Evolutionary conservation across 2,329 filamentous ascomycete genomes (phyloP).

Genomic region (Ophiocordyceps unilateralis): DNA sequence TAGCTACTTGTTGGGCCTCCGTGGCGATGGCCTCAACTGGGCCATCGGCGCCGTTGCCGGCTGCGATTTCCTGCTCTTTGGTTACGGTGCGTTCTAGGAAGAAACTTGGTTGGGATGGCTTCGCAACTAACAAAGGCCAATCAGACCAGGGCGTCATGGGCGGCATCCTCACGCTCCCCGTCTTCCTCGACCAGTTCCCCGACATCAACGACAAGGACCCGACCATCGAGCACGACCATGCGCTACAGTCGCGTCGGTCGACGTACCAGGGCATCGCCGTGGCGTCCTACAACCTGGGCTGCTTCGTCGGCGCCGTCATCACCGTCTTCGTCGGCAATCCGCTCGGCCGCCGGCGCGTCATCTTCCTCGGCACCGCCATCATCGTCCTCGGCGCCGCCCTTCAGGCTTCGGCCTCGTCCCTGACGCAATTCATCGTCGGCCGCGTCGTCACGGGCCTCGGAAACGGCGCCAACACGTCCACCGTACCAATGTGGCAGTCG

Average conservation of each 20-base stretch:
- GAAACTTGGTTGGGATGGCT: too few relatives aligned
- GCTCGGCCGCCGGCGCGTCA: slow-evolving; percentile 40
- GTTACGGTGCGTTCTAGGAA: slow-evolving; percentile 35
- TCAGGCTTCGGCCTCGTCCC: slow-evolving; percentile 36
- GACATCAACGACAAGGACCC: slow-evolving; percentile 25
- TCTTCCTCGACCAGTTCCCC: slow-evolving; percentile 41
- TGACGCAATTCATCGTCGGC: slow-evolving; percentile 39
- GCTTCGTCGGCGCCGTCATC: slow-evolving; percentile 45
- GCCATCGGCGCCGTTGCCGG: slow-evolving; percentile 56
- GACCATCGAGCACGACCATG: slow-evolving; percentile 15
- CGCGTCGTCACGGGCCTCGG: slow-evolving; percentile 41
- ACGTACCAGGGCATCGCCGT: slow-evolving; percentile 37
- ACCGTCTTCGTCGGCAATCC: slow-evolving; percentile 48
- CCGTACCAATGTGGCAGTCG: slow-evolving; percentile 41
- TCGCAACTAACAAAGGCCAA: neutral
- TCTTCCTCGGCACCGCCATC: slow-evolving; percentile 40
- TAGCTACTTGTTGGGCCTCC: slow-evolving; percentile 43
- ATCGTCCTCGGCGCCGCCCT: slow-evolving; percentile 40
- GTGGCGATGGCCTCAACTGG: slow-evolving; percentile 47
- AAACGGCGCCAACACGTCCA: slow-evolving; percentile 39
- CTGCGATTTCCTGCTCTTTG: slow-evolving; percentile 50
- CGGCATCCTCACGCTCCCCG: slow-evolving; percentile 49
- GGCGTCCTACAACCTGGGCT: slow-evolving; percentile 41
- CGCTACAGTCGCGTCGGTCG: slow-evolving; percentile 21
- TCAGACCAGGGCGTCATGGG: slow-evolving; percentile 63